Percentiles rank a stretch among this genome's conserved stretches.
Evolutionary conservation across 2,329 filamentous ascomycete species (phyloP).

Genomic region (Lasiodiplodia hormozganensis): DNA sequence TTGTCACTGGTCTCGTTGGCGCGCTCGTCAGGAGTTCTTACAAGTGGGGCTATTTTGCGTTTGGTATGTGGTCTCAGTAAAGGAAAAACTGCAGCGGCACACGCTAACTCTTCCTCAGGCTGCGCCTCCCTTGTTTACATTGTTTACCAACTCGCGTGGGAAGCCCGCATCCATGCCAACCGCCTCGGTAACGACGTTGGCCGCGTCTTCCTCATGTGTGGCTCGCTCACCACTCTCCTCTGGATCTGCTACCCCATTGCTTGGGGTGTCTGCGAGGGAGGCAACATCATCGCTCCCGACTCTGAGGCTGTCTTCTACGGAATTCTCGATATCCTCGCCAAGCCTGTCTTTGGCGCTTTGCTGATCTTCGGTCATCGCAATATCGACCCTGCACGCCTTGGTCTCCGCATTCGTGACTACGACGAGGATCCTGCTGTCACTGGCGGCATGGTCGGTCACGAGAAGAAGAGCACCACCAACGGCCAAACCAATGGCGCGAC

Average conservation of each 20-base stretch:
- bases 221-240: constrained; percentile 64
- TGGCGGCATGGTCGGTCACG: constrained; percentile 30
- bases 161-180: constrained; percentile 63
- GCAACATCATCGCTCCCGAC: constrained; percentile 70
- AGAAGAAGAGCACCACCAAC: constrained; percentile 33
- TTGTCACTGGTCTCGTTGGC: constrained; percentile 70
- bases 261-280: constrained; percentile 69
- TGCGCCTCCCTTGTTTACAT: constrained; percentile 64
- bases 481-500: neutral
- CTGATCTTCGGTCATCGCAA: constrained; percentile 69
- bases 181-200: constrained; percentile 62
- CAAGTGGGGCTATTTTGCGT: constrained; percentile 73
- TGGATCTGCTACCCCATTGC: constrained; percentile 71
- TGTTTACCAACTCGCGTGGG: constrained; percentile 64
- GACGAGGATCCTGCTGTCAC: constrained; percentile 46
- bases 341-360: constrained; percentile 66
- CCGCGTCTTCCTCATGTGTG: constrained; percentile 62
- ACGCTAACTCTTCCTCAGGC: constrained; percentile 33
- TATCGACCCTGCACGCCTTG: constrained; percentile 65
- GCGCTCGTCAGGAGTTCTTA: constrained; percentile 67
- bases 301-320: constrained; percentile 74
- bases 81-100: no score
- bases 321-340: constrained; percentile 69
- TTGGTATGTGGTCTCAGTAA: constrained; percentile 46
- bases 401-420: constrained; percentile 59